phyloP scores from a whole-genome alignment of 495 filamentous ascomycete genomes.

The Penicillium psychrofluorescens region DNA sequence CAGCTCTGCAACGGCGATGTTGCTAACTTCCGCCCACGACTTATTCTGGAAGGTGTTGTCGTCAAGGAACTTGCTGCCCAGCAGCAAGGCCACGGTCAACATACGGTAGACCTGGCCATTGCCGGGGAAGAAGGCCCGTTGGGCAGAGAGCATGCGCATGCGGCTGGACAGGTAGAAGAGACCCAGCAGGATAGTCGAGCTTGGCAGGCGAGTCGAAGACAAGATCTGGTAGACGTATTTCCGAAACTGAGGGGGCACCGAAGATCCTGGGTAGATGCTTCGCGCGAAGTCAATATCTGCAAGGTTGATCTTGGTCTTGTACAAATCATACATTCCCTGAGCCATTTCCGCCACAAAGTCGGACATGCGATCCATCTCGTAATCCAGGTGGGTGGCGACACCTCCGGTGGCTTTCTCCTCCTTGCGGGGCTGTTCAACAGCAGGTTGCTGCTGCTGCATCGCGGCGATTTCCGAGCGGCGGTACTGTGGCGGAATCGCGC shows the following conservation, averaged over 20 bases:
- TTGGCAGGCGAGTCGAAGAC: conserved; percentile 88
- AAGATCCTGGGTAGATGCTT: conserved; percentile 63
- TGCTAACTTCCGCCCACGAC: conserved; percentile 97
- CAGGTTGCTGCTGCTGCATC: conserved; percentile 15
- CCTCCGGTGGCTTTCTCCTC: conserved; percentile 64
- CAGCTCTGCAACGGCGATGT: conserved; percentile 78
- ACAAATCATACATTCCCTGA: conserved; percentile 67
- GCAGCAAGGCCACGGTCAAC: conserved; percentile 78
- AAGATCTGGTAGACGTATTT: conserved; percentile 95
- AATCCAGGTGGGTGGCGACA: conserved; percentile 93
- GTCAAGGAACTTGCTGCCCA: conserved; percentile 97
- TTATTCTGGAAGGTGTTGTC: conserved; percentile 99
- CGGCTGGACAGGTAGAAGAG: conserved; percentile 84
- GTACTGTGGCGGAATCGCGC: conserved; percentile 35
- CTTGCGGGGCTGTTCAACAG: conserved; percentile 33
- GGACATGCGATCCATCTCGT: conserved; percentile 97
- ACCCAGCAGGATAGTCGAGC: conserved; percentile 88
- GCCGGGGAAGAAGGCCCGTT: conserved; percentile 47
- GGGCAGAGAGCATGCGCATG: conserved; percentile 62
- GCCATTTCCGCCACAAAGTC: conserved; percentile 96
- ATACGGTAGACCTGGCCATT: conserved; percentile 82
- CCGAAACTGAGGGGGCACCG: conserved; percentile 71
- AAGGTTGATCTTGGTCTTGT: conserved; percentile 52
- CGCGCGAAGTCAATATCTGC: conserved; percentile 69
- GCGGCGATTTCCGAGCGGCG: conserved; percentile 32